A percentile compares a stretch with the other conserved stretches of the same genome.
Conservation (phyloP, 768 basidiomycete species). For the Phylloporus sp. region DNA sequence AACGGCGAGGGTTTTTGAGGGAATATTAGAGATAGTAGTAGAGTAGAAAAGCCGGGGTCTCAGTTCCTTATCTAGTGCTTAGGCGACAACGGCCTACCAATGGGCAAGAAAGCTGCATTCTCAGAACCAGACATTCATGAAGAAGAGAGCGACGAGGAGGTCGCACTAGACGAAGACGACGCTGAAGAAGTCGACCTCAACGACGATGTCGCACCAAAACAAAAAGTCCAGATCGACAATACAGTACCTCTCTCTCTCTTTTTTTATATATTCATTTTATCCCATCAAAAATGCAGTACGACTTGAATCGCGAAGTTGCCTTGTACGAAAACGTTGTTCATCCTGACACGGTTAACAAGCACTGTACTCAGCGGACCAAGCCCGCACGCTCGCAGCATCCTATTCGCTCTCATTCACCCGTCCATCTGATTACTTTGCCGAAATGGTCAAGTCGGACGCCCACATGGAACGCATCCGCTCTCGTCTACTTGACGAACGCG, state of each 20-base stretch:
- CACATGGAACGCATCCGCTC: constrained; percentile 98
- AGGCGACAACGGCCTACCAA: constrained; percentile 2
- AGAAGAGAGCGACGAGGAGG: constrained; percentile 35
- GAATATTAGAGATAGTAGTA: neutral
- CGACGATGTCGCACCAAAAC: constrained; percentile 75
- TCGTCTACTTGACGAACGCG: constrained; percentile 81
- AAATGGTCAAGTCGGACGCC: constrained; percentile 96
- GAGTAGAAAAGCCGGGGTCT: constrained; percentile 18
- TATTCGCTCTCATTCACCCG: constrained; percentile 84
- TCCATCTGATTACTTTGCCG: constrained; percentile 92
- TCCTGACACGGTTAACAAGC: constrained; percentile 57
- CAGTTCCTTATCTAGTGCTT: constrained; percentile 24
- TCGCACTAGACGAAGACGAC: constrained; percentile 77
- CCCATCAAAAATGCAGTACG: constrained; percentile 58
- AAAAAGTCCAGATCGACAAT: constrained; percentile 72
- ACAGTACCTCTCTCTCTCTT: constrained; percentile 43
- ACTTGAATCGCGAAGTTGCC: constrained; percentile 90
- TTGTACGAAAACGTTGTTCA: constrained; percentile 57
- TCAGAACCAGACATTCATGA: constrained; percentile 14
- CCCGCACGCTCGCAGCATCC: constrained; percentile 72
- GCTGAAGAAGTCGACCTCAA: constrained; percentile 59
- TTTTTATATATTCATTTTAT: neutral
- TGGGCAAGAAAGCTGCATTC: constrained; percentile 11
- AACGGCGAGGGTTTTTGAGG: neutral
- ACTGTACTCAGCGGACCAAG: constrained; percentile 73